phyloP scores from a whole-genome alignment of 2,329 filamentous ascomycete genomes.

The Stachybotrys echinatus region DNA sequence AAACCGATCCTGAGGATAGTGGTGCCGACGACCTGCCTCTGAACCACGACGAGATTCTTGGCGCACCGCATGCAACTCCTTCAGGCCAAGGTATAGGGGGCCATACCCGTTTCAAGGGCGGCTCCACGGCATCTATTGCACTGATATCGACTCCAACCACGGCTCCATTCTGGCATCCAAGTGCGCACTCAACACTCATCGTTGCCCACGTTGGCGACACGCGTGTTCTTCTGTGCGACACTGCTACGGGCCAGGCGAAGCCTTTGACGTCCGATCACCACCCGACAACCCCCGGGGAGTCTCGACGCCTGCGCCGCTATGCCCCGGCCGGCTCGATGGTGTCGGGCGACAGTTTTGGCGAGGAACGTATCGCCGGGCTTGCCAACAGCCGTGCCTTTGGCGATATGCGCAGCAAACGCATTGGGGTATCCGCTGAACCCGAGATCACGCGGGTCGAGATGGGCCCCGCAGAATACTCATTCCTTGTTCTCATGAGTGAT shows the following conservation, averaged over 20 bases:
- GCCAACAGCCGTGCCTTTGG: slow-evolving; percentile 94
- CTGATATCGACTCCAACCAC: slow-evolving; percentile 90
- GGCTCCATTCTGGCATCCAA: slow-evolving; percentile 91
- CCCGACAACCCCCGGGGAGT: slow-evolving; percentile 80
- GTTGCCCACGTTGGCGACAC: slow-evolving; percentile 93
- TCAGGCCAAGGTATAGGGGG: slow-evolving; percentile 65
- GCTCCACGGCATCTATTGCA: slow-evolving; percentile 84
- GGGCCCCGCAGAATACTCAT: slow-evolving; percentile 77
- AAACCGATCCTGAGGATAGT: slow-evolving; percentile 67
- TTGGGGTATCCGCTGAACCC: slow-evolving; percentile 91
- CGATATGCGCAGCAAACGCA: slow-evolving; percentile 84
- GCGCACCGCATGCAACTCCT: slow-evolving; percentile 48
- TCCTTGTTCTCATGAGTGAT: slow-evolving; percentile 83
- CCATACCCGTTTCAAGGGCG: slow-evolving; percentile 77
- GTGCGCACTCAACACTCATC: slow-evolving; percentile 74
- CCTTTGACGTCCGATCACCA: slow-evolving; percentile 90
- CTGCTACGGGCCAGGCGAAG: slow-evolving; percentile 70
- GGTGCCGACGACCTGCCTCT: slow-evolving; percentile 70
- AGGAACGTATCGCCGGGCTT: slow-evolving; percentile 88
- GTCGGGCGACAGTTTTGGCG: slow-evolving; percentile 86
- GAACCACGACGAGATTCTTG: slow-evolving; percentile 80
- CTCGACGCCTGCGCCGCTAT: slow-evolving; percentile 76
- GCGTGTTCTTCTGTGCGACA: slow-evolving; percentile 83
- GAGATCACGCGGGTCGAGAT: slow-evolving; percentile 79
- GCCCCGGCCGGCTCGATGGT: slow-evolving; percentile 72